Base-by-base conservation (phyloP, 192 early-diverging fungal genomes). In the Coemansia sp. region DNA sequence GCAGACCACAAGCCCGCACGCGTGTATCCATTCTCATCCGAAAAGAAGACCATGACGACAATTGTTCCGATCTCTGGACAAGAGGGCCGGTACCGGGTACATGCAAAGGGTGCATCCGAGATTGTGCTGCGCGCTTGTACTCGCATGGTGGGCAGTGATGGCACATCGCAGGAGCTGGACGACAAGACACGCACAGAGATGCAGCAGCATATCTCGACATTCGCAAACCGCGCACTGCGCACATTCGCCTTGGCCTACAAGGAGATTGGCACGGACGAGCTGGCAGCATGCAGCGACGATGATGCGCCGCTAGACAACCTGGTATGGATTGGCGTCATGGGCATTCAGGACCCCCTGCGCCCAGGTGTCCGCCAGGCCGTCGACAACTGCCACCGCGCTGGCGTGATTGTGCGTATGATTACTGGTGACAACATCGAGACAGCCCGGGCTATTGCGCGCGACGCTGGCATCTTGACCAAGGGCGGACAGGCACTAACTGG, bases 361-460 rank as follows among this genome's bases (percentile, higher is more conserved):
- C 83, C 85, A 9, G 88, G 83, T 42, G 91, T 92, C 7, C 76
- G 82, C n/a, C 81, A 88, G 66, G 84, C 90, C 48, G 90, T 96
- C 15, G 67, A 76, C 15, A 63, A 66, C 34, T 96, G 93, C 66
- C 81, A 85, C 53, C 76, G 75, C 49, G 92, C 92, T 37, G 92
- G 93, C 57, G 89, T 96, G 20, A 79, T 83, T 53, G 90, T 96
- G 20, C 85, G 92, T 32, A 96, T 96, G 92, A 92, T 93, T 54
- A 89, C 85, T 11, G 84, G 86, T 51, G 84, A 96, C 80, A 83
- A 93, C 80, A 66, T 92, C 30, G 84, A 85, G 40, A 96, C 96
- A 15, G 96, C 96, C 5, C 81, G 82, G 17, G 90, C 93, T 8
- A 98, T 98, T 76, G 96, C 92, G 43, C 80, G 69, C 47, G 83